These are phyloP conservation scores for Leishmania turanica DNA, from an alignment of 208 protist genomes.

Conservation along the genomic window DNA sequence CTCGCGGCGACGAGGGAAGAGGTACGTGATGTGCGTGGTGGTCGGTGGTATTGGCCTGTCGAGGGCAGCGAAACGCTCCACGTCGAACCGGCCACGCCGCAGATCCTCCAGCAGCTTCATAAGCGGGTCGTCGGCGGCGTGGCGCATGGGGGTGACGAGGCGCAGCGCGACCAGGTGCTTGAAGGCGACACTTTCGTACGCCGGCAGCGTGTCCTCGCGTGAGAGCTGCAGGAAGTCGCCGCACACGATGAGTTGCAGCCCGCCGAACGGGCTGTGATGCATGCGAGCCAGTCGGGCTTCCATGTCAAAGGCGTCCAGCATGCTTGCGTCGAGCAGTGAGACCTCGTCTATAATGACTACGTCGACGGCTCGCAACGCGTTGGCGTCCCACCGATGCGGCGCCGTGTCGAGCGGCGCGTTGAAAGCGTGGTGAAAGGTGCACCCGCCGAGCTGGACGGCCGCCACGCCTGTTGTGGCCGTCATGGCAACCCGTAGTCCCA, in stretches of 20 bases:
- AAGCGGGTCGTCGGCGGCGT: slow-evolving; percentile 55
- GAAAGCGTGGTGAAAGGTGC: slow-evolving; percentile 92
- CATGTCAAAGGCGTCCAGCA: slow-evolving; percentile 88
- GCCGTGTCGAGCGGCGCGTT: slow-evolving; percentile 47
- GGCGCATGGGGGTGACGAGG: slow-evolving; percentile 86
- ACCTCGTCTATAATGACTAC: slow-evolving; percentile 94
- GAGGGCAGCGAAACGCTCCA: slow-evolving; percentile 37
- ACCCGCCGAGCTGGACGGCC: slow-evolving; percentile 88
- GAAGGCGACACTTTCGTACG: slow-evolving; percentile 67
- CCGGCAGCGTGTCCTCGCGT: slow-evolving; percentile 40
- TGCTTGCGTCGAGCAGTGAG: slow-evolving; percentile 77
- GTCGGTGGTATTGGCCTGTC: slow-evolving; percentile 60
- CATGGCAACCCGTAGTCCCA: slow-evolving; percentile 83
- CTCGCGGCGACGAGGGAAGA: slow-evolving; percentile 80
- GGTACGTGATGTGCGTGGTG: slow-evolving; percentile 67
- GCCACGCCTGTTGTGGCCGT: slow-evolving; percentile 91
- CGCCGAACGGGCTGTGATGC: slow-evolving; percentile 76
- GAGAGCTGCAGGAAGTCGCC: slow-evolving; percentile 94
- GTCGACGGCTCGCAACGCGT: slow-evolving; percentile 84
- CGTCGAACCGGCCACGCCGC: slow-evolving; percentile 65
- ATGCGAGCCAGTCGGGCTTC: slow-evolving; percentile 80
- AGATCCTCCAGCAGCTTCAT: slow-evolving; percentile 58
- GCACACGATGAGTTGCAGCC: slow-evolving; percentile 90
- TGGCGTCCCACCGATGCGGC: slow-evolving; percentile 67
- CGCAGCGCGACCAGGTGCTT: slow-evolving; percentile 53